Percentiles rank a stretch among this genome's conserved stretches.
These are phyloP conservation scores for Moringa oleifera DNA, from an alignment of 345 rosid genomes.

Conservation along the genomic window DNA sequence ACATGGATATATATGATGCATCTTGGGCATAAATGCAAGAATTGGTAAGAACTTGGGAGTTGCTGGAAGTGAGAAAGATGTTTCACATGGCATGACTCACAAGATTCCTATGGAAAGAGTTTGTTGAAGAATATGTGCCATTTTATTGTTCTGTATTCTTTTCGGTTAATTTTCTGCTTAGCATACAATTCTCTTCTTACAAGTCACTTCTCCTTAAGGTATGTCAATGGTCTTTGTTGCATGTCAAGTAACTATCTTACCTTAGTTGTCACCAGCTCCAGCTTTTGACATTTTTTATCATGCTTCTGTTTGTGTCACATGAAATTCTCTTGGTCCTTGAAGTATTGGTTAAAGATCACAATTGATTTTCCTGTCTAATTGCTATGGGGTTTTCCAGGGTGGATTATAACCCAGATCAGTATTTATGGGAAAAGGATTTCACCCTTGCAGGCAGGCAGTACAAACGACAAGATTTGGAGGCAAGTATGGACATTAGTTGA, in stretches of 20 bases:
- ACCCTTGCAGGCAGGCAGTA: constrained; percentile 69
- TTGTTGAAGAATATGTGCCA: neutral
- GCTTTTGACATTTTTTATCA: neutral
- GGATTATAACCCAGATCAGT: constrained; percentile 84
- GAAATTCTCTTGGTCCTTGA: neutral
- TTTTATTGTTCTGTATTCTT: neutral
- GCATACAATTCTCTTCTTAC: neutral
- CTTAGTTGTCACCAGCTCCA: neutral
- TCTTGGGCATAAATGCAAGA: no score
- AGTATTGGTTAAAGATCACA: constrained; percentile 3
- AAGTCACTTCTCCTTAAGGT: neutral
- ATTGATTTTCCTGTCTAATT: constrained; percentile 1
- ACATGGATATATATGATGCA: no score
- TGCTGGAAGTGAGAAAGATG: neutral
- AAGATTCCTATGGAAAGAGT: neutral
- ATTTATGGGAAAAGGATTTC: constrained; percentile 88
- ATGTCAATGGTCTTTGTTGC: neutral
- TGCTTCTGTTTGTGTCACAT: neutral
- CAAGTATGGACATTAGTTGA: constrained; percentile 48
- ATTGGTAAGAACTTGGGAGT: neutral
- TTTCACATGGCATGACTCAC: neutral
- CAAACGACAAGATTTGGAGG: constrained; percentile 94
- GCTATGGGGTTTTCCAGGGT: constrained; percentile 46
- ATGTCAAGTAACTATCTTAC: neutral
- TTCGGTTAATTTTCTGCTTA: neutral